Base-by-base conservation (phyloP, 2,329 filamentous ascomycete species). In the Colletotrichum spinosum region DNA sequence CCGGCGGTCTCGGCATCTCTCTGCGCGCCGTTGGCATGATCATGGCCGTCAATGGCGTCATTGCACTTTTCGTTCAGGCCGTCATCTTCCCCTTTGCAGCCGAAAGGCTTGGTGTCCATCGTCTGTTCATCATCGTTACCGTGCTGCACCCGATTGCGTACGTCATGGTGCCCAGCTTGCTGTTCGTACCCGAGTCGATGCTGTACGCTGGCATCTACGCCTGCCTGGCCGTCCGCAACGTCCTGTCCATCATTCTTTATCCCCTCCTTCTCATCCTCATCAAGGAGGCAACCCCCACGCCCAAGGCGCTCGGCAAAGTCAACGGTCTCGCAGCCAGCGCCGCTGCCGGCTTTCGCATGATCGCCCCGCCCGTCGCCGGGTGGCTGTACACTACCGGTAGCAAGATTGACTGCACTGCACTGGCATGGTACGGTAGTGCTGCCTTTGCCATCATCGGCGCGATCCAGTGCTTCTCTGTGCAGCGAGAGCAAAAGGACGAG, bases 241-340 rank as follows among this genome's bases (percentile, higher is more conserved):
- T 89, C 12, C 79, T 89, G 42, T 85, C 84, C 50, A 90, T 90
- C 70, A 81, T 88, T 58, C 79, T 89, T n/a, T 91, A 90, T 71
- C 89, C 88, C 2, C 80, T 90, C 6, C 81, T 91, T 42, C 80
- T 91, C 49, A 91, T 91, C 69, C 79, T 90, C 38, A 85, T 91
- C 80, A 91, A 91, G 76, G 86, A 90, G 71, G 86, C 87, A 2
- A 89, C 87, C 0, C 87, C 88, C 2, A 83, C 80, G 38, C 77
- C 81, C 7, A 79, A 79, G 46, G 83, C 88, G 7, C 78, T 90
- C 44, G 89, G 89, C 55, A 88, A 84, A 70, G 85, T 91, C 70
- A 91, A 91, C 67, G 89, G 89, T 5, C 75, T 91, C 48, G 88
- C 88, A 25, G 88, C 89, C 55, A 89, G 87, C 62, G 88, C 87